phyloP scores from a whole-genome alignment of 257 asterid genomes.

The Avicennia marina region DNA sequence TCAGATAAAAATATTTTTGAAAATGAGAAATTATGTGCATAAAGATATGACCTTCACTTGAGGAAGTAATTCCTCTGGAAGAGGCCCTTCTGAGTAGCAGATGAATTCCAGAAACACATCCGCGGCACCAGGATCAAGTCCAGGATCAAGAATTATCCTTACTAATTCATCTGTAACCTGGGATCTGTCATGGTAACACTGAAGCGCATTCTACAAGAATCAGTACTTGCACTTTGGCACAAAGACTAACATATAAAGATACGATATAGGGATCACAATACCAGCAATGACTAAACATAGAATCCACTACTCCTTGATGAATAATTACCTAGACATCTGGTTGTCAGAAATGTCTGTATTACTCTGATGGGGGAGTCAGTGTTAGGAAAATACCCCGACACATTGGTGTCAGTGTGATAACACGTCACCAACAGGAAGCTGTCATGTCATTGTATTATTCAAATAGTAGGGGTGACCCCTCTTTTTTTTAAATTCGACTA shows the following conservation, averaged over 20 bases:
- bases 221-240: background rate
- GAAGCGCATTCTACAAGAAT: conserved; percentile 21
- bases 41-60: conserved; percentile 60
- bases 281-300: background rate
- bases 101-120: conserved; percentile 97
- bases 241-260: background rate
- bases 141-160: conserved; percentile 76
- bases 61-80: conserved; percentile 90
- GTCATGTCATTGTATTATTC: no score
- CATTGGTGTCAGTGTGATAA: no score
- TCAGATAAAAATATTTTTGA: background rate
- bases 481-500: no score
- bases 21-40: background rate
- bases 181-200: conserved; percentile 88
- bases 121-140: conserved; percentile 86
- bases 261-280: background rate
- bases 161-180: conserved; percentile 96
- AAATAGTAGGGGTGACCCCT: no score
- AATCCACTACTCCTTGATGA: no score
- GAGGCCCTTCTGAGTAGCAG: conserved; percentile 95
- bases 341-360: no score
- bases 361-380: no score
- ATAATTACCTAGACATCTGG: no score
- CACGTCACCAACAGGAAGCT: no score
- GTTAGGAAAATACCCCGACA: no score